Evolutionary conservation across 2,329 filamentous ascomycete genomes (phyloP).

Genomic region (Colletotrichum sp.): DNA sequence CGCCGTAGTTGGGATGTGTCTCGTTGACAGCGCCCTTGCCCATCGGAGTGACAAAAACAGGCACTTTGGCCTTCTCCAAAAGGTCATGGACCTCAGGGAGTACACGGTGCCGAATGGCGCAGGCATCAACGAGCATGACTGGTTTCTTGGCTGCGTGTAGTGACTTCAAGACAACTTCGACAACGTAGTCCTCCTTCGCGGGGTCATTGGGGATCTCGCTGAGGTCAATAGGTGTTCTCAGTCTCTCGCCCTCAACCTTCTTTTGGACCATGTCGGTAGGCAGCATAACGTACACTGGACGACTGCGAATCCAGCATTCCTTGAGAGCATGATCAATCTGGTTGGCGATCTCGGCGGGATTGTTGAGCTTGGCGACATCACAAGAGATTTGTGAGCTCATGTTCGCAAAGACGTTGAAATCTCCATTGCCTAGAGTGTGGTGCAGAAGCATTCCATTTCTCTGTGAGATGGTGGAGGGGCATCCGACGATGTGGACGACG

Average conservation of each 20-base stretch:
- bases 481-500: conserved; percentile 71
- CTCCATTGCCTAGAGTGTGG: conserved; percentile 77
- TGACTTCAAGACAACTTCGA: conserved; percentile 77
- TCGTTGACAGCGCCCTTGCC: conserved; percentile 87
- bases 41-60: conserved; percentile 89
- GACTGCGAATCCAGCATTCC: conserved; percentile 75
- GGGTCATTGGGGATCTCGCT: conserved; percentile 67
- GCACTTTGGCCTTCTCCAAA: conserved; percentile 74
- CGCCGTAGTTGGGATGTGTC: conserved; percentile 75
- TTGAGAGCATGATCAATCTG: conserved; percentile 81
- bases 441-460: conserved; percentile 58
- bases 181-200: conserved; percentile 81
- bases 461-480: conserved; percentile 53
- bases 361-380: conserved; percentile 72
- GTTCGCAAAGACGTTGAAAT: conserved; percentile 82
- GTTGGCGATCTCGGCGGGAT: conserved; percentile 71
- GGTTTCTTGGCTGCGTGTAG: conserved; percentile 77
- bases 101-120: conserved; percentile 78
- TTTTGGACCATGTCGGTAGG: conserved; percentile 81
- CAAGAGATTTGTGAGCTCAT: conserved; percentile 79
- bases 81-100: conserved; percentile 75
- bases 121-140: conserved; percentile 82
- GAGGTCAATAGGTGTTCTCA: conserved; percentile 75
- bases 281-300: conserved; percentile 84
- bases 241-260: conserved; percentile 75